Percentiles rank a stretch among this genome's conserved stretches.
Evolutionary conservation across 768 basidiomycete species (phyloP).

Genomic region (Thelephora aurantiotincta): DNA sequence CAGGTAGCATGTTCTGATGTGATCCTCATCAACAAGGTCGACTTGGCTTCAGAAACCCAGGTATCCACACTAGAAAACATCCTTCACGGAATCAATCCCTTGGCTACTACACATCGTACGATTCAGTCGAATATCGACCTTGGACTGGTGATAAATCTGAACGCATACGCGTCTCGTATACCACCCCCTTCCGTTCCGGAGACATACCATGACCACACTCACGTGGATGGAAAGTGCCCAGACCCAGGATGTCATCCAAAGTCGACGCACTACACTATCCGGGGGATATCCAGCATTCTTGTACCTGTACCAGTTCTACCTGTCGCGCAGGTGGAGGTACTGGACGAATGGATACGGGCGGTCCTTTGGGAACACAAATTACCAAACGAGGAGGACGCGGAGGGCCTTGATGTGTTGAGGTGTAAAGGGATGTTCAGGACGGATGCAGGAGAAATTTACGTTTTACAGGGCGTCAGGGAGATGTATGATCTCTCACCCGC

Average conservation of each 20-base stretch:
- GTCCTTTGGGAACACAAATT: conserved; percentile 71
- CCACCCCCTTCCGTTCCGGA: conserved; percentile 1
- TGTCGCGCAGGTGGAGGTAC: conserved; percentile 25
- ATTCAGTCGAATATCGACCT: conserved; percentile 63
- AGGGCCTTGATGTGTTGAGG: conserved; percentile 50
- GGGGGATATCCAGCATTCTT: conserved; percentile 75
- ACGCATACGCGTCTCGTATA: conserved; percentile 53
- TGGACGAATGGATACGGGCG: conserved; percentile 72
- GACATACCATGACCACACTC: conserved; percentile 11
- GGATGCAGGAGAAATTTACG: conserved; percentile 39
- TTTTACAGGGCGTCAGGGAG: conserved; percentile 85
- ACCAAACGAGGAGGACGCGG: conserved; percentile 16
- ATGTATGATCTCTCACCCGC: conserved; percentile 69
- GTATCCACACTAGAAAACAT: conserved; percentile 37
- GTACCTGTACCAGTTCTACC: conserved; percentile 51
- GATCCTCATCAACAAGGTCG: conserved; percentile 83
- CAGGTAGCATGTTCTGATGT: conserved; percentile 92
- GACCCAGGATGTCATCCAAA: conserved; percentile 9
- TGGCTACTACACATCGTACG: conserved; percentile 61
- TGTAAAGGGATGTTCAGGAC: conserved; percentile 74
- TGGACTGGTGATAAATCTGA: conserved; percentile 60
- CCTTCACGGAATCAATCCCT: conserved; percentile 70
- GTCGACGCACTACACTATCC: conserved; percentile 46
- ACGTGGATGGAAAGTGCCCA: conserved; percentile 15
- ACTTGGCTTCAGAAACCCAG: conserved; percentile 41